Evolutionary conservation across 2,329 filamentous ascomycete genomes (phyloP), one percentile per base, ranked within the genome.

Genomic region (Colletotrichum limetticola): DNA sequence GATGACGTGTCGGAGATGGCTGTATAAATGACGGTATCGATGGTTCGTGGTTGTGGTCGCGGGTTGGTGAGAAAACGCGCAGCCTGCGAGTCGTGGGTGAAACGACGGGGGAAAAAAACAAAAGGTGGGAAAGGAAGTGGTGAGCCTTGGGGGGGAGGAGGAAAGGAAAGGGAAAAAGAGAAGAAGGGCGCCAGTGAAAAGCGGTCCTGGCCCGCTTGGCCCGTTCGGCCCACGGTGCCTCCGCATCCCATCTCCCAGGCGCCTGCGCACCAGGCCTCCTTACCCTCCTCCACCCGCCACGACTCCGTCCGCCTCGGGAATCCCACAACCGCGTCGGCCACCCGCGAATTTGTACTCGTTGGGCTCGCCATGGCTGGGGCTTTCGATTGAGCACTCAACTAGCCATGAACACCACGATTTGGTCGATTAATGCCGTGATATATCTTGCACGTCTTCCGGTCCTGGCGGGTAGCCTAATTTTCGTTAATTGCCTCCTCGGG

Each of bases 291-390:
- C 76, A 78, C 79, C 77, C 75, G 74, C 78, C 66, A 74, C 63
- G 79, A 81, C 80, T 80, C 77, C 77, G 77, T 78, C 76, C 79
- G 73, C 46, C 75, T 76, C 77, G 76, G 76, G 76, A 79, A 75
- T 68, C 75, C 78, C 75, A 76, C 75, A 78, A 78, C 78, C 77
- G 78, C 76, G 79, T 78, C 80, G 81, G 84, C 83, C 77, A 80
- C 82, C 82, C 79, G 83, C 85, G 82, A 93, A 88, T 86, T 91
- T 91, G 87, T 89, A 89, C 91, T 94, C 87, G 78, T 91, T 91
- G 78, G 85, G 84, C 83, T 90, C 91, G 84, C 81, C 82, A 55
- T 61, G 68, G 63, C 56, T 69, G 74, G 83, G 75, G 82, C 85
- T 83, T 82, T 85, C 83, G 57, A 79, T 76, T 64, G 78, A 83